Percentiles rank a stretch among this genome's conserved stretches.
Conservation (phyloP, 2,329 filamentous ascomycete genomes). For the Nannizziopsis arthrosporioides region DNA sequence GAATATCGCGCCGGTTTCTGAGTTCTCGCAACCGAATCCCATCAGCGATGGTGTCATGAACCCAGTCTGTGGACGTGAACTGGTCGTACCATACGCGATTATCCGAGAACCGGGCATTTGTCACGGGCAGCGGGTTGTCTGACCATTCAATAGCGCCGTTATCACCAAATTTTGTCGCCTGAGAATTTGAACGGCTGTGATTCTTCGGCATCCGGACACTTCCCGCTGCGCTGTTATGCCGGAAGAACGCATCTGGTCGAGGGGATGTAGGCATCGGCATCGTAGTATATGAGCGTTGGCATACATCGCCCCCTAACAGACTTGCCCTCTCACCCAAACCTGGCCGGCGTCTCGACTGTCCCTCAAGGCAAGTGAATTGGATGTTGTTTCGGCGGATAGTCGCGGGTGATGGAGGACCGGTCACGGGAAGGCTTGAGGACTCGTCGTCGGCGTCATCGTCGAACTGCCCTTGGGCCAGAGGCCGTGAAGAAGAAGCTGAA, state of each 20-base stretch:
- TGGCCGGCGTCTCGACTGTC: slow-evolving; percentile 8
- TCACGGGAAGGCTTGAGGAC: slow-evolving; percentile 12
- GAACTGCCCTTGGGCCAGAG: slow-evolving; percentile 3
- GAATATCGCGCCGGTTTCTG: slow-evolving; percentile 67
- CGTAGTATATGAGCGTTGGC: slow-evolving; percentile 28
- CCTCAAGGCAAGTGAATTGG: slow-evolving; percentile 14
- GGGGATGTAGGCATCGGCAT: slow-evolving; percentile 25
- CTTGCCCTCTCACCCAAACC: slow-evolving; percentile 26
- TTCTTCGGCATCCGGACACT: slow-evolving; percentile 33
- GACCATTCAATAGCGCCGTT: slow-evolving; percentile 50
- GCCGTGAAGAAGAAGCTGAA: slow-evolving; percentile 7
- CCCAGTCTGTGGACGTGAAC: slow-evolving; percentile 95
- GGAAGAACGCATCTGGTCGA: slow-evolving; percentile 24
- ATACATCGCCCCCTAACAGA: slow-evolving; percentile 21
- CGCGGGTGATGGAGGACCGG: slow-evolving; percentile 14
- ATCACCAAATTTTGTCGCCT: slow-evolving; percentile 49
- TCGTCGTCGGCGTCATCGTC: slow-evolving; percentile 9
- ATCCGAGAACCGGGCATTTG: slow-evolving; percentile 55
- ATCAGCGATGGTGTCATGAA: slow-evolving; percentile 92
- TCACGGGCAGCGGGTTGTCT: slow-evolving; percentile 11
- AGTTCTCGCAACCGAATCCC: slow-evolving; percentile 78
- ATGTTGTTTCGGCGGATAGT: slow-evolving; percentile 9
- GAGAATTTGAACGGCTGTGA: slow-evolving; percentile 41
- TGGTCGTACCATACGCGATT: slow-evolving; percentile 98
- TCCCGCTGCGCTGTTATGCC: slow-evolving; percentile 26